A percentile compares a stretch with the other conserved stretches of the same genome.
Evolutionary conservation across 139 green algal species (phyloP).

Genomic region (Tetraselmis striata): DNA sequence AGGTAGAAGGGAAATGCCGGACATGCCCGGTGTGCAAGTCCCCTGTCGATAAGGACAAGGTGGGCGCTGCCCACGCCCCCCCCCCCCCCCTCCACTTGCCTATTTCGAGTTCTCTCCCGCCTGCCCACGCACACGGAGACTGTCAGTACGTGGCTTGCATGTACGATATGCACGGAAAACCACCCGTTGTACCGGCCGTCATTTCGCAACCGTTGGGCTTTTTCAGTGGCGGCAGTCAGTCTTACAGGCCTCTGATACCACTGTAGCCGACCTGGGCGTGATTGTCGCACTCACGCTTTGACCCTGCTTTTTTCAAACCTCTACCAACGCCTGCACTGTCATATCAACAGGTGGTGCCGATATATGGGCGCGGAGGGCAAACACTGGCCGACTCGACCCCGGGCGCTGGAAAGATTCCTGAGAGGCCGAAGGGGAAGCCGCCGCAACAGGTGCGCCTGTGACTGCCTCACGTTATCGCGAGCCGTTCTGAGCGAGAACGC

Average conservation of each 20-base stretch:
- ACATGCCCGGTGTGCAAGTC: conserved; percentile 41
- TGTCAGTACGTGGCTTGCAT: no score
- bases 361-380: not conserved
- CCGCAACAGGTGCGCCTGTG: not conserved
- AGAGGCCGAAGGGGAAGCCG: not conserved
- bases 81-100: not conserved
- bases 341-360: not conserved
- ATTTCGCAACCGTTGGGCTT: no score
- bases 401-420: not conserved
- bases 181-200: no score
- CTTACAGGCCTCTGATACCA: no score
- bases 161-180: no score
- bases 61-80: not conserved
- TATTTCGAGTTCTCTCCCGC: not conserved
- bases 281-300: no score
- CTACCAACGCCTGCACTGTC: not conserved
- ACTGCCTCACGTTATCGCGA: not conserved
- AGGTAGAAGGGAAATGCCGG: conserved; percentile 4
- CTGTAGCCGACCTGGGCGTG: no score
- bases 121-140: no score
- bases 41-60: conserved; percentile 20
- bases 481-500: not conserved
- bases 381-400: not conserved
- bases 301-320: not conserved
- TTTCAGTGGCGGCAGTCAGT: no score